Evolutionary conservation across 495 filamentous ascomycete species (phyloP), one percentile per base, ranked within the genome.

Genomic region (Penicillium mononematosum): DNA sequence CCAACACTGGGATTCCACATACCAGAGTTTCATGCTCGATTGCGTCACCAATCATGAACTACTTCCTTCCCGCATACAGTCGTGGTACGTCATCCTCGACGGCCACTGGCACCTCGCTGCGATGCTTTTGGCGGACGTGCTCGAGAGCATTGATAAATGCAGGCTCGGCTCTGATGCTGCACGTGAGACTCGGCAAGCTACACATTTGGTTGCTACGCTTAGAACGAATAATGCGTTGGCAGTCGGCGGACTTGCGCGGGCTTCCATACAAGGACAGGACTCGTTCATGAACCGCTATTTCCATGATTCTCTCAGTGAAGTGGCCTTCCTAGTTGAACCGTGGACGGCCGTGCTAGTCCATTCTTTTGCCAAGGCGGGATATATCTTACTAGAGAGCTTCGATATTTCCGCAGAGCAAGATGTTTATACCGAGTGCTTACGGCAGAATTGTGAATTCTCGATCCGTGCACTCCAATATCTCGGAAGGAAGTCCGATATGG

Each of bases 71-170:
- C 71, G 72, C n/a, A 68, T 81, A 12, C 76, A 78, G 54, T 78
- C 75, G 4, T 79, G 78, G 78, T 80, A 78, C 31, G 64, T 77
- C 31, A 67, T 75, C 16, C 69, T 81, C 22, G 70, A 68, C 7
- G 73, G 70, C 14, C 78, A 79, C 47, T 81, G 78, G 78, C 70
- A 79, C 64, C 68, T 81, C 0, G 77, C 68, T n/a, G 59, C 65
- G 0, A 67, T 81, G 43, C 64, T 81, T 8, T 58, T 80, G 10
- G 74, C 76, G 43, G 78, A 81, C 53, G 58, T 70, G 11, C 58
- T 81, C 14, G 73, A 77, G 51, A 65, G 53, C 19, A 71, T 80
- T 25, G 77, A 78, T 53, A 48, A 68, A 11, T 44, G 58, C 11
- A 44, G 55, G 4, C 45, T 71, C 6, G 63, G 70, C 19, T 54